Percentiles rank a stretch among this genome's conserved stretches.
These are phyloP conservation scores for Cladophialophora exuberans DNA, from an alignment of 2,329 filamentous ascomycete genomes.

Conservation along the genomic window DNA sequence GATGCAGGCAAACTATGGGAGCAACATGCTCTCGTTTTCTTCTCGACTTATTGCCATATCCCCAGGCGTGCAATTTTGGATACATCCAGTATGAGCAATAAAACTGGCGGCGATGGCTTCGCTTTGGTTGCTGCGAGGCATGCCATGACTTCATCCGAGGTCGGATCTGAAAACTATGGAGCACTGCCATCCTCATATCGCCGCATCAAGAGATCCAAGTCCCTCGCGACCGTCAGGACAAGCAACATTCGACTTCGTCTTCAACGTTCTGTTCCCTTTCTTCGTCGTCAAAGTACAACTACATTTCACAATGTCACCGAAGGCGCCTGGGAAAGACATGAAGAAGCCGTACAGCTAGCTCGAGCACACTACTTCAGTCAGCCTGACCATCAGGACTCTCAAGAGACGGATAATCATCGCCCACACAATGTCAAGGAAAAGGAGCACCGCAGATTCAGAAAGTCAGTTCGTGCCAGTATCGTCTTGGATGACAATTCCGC, in stretches of 20 bases:
- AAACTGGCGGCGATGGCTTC: conserved; percentile 10
- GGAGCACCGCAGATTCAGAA: conserved; percentile 25
- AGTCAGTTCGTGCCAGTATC: conserved; percentile 24
- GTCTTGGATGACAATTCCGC: not conserved
- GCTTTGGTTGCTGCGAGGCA: conserved; percentile 14
- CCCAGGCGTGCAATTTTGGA: conserved; percentile 20
- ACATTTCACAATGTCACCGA: conserved; percentile 25
- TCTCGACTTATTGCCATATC: conserved; percentile 5
- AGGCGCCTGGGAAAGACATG: conserved; percentile 35
- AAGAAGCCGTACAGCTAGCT: conserved; percentile 47
- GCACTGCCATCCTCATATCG: conserved; percentile 52
- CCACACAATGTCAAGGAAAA: not conserved
- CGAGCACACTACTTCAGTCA: conserved; percentile 43
- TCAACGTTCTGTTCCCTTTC: conserved; percentile 48
- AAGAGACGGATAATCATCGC: not conserved
- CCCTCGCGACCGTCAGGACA: conserved; percentile 28
- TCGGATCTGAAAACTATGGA: conserved; percentile 35
- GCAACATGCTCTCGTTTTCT: not conserved
- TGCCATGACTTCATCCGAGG: conserved; percentile 20
- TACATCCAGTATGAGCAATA: conserved; percentile 20
- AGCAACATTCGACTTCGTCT: conserved; percentile 33
- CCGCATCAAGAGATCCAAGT: conserved; percentile 50
- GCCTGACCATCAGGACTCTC: not conserved
- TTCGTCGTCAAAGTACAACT: conserved; percentile 36
- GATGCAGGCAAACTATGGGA: not conserved